These are phyloP conservation scores for Fragaria nilgerrensis DNA, from an alignment of 306 rosid genomes.

Conservation along the genomic window DNA sequence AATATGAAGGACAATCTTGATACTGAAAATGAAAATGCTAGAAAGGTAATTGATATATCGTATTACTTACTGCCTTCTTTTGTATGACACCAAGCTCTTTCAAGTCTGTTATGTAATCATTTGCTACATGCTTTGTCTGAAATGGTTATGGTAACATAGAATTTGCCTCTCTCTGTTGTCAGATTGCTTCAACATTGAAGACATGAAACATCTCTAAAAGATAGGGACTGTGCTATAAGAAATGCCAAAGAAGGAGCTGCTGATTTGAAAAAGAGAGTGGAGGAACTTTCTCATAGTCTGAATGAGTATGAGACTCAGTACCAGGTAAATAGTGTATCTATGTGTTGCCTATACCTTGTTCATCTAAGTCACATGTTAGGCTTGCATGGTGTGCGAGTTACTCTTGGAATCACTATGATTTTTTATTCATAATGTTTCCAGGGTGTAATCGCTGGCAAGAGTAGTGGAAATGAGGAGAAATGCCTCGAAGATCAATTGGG, in stretches of 20 bases:
- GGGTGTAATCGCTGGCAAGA: slow-evolving; percentile 93
- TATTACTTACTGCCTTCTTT: not conserved
- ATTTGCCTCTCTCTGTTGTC: slow-evolving; percentile 30
- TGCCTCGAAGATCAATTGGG: slow-evolving; percentile 85
- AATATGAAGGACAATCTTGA: slow-evolving; percentile 74
- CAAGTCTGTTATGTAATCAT: slow-evolving; percentile 16
- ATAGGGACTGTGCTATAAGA: slow-evolving; percentile 63
- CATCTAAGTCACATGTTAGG: slow-evolving; percentile 16
- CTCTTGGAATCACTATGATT: slow-evolving; percentile 6
- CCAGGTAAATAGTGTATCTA: slow-evolving; percentile 52
- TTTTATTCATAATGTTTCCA: slow-evolving; percentile 21
- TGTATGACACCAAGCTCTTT: slow-evolving; percentile 3
- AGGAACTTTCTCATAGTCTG: slow-evolving; percentile 63
- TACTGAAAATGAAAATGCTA: slow-evolving; percentile 73
- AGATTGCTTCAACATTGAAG: slow-evolving; percentile 76
- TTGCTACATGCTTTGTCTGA: not conserved
- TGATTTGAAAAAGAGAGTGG: slow-evolving; percentile 70
- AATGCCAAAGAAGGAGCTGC: slow-evolving; percentile 88
- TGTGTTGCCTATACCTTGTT: slow-evolving; percentile 6
- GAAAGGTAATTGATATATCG: slow-evolving; percentile 47
- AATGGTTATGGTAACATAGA: slow-evolving; percentile 6
- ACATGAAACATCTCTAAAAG: slow-evolving; percentile 71
- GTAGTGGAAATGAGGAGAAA: slow-evolving; percentile 89
- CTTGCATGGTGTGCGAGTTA: slow-evolving; percentile 11
- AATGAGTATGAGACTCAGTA: slow-evolving; percentile 78